Conservation (phyloP, 352 stramenopile species). For the Thraustotheca clavata region DNA sequence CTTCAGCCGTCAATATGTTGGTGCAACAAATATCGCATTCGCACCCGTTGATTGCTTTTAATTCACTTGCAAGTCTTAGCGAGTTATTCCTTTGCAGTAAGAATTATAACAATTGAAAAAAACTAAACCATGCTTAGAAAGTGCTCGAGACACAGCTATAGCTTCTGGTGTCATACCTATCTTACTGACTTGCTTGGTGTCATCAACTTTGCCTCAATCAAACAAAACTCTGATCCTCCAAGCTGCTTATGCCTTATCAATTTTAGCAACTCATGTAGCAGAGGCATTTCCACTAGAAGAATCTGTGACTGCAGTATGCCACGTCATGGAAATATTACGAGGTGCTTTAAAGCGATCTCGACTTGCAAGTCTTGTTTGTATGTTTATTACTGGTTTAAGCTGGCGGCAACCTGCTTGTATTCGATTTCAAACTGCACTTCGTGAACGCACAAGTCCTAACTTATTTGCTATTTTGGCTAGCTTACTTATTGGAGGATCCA, state of each 20-base stretch:
- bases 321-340: conserved; percentile 18
- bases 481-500: conserved; percentile 18
- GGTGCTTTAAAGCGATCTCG: conserved; percentile 16
- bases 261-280: conserved; percentile 8
- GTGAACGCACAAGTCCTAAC: conserved; percentile 1
- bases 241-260: conserved; percentile 11
- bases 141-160: conserved; percentile 13
- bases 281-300: conserved; percentile 17
- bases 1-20: neutral
- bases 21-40: conserved; percentile 1
- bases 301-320: conserved; percentile 8
- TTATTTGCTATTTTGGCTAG: conserved; percentile 20
- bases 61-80: neutral
- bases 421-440: conserved; percentile 7
- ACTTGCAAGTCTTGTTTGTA: conserved; percentile 19
- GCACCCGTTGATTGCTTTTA: conserved; percentile 9
- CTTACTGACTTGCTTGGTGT: neutral
- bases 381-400: conserved; percentile 10
- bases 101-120: neutral
- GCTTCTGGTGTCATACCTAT: neutral
- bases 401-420: neutral
- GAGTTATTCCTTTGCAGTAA: conserved; percentile 17
- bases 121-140: neutral
- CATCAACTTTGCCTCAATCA: neutral
- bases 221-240: conserved; percentile 21